Base-by-base conservation (phyloP, 345 rosid genomes). In the Boechera retrofracta region DNA sequence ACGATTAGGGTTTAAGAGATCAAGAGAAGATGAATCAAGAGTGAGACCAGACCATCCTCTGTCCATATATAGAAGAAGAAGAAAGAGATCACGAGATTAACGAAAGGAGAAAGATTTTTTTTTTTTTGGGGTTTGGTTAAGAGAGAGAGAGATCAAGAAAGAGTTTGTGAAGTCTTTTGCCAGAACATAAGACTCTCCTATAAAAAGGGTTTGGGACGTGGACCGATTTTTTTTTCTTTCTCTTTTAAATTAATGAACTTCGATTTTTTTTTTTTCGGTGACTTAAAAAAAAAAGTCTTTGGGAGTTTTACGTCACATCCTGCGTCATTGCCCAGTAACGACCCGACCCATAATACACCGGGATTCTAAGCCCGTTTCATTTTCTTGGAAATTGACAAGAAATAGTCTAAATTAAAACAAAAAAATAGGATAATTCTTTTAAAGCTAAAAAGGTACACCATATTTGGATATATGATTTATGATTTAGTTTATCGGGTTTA, bases 21-120 rank as follows among this genome's bases (percentile, higher is more conserved):
- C 82, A 0, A 60, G 77, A 62, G 85, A 85, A 78, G 87, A 89
- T 72, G 94, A 89, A 82, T 90, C 91, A 75, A 89, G 94, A 72
- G 98, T 80, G 12, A 89, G 93, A 77, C 71, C 71, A 48, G 90
- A 90, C 92, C 96, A 91, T 77, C 94, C 89, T 77, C 81, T 89
- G 85, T 90, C 98, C 98, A 94, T 94, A 86, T 80, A 90, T 74
- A 33, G 73, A 39, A 24, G 35, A 39, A 24, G 35, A 59, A 61
- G 65, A 75, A 41, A 15, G 31, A 21, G 39, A 56, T 44, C 66
- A 70, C 49, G 64, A 64, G 77, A 77, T 53, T 56, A 35, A 78
- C 41, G 42, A 71, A 71, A 56, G 7, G 18, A 45, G 28, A 71
- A 45, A 64, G 49, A 29, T 60, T 49, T 24, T 38, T n/a, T 13